A percentile compares a stretch with the other conserved stretches of the same genome.
Conservation (phyloP, 106 monocot species). For the Allium cepa region DNA sequence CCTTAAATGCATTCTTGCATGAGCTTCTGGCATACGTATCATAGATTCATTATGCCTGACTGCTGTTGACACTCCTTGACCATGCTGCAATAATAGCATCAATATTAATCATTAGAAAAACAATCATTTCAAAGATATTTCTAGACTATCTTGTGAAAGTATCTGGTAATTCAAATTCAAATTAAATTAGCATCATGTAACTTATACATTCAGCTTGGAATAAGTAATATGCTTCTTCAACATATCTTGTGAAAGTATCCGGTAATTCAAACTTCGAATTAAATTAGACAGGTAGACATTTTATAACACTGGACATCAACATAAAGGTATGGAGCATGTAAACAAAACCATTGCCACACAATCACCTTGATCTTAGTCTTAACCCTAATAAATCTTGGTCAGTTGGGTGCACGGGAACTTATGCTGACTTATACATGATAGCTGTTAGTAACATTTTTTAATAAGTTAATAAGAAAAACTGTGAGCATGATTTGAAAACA, state of each 20-base stretch:
- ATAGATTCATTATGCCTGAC: constrained; percentile 95
- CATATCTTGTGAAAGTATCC: constrained; percentile 98
- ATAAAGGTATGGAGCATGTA: no score
- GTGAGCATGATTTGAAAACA: no score
- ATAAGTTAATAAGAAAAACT: no score
- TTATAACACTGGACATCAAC: no score
- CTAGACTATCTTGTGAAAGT: no score
- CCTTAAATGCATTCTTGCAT: no score
- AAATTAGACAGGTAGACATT: background rate
- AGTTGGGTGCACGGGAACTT: no score
- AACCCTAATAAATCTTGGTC: no score
- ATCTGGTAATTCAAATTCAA: constrained; percentile 15
- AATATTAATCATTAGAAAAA: background rate
- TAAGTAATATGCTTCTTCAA: constrained; percentile 96
- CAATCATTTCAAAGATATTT: background rate
- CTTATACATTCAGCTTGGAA: constrained; percentile 81
- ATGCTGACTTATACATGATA: no score
- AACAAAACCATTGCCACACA: no score
- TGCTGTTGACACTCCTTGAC: constrained; percentile 96
- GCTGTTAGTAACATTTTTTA: no score
- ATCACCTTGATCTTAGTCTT: no score
- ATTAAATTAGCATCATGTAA: constrained; percentile 83
- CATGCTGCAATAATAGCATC: constrained; percentile 42
- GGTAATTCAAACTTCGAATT: constrained; percentile 6
- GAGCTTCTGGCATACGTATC: constrained; percentile 95